Evolutionary conservation across 2,329 filamentous ascomycete species (phyloP).

Genomic region (Cladosporium sp.): DNA sequence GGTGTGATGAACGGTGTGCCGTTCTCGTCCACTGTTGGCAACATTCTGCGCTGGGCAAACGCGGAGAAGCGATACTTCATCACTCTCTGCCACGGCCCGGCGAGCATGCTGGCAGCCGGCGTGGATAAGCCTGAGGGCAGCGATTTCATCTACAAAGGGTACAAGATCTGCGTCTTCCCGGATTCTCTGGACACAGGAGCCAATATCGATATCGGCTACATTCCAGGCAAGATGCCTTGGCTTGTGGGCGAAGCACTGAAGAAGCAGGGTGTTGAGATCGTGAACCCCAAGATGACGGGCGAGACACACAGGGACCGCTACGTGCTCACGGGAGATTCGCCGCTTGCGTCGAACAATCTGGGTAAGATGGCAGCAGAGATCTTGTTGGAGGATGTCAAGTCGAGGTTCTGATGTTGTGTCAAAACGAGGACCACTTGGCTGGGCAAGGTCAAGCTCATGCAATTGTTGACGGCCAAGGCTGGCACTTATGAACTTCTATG

Average conservation of each 20-base stretch:
- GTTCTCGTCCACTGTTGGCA: conserved; percentile 16
- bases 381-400: conserved; percentile 16
- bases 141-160: conserved; percentile 20
- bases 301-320: conserved; percentile 18
- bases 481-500: background rate
- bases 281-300: conserved; percentile 19
- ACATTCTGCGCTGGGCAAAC: conserved; percentile 19
- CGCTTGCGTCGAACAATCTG: conserved; percentile 21
- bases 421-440: too few relatives aligned
- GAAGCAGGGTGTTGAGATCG: conserved; percentile 16
- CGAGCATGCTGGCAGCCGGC: conserved; percentile 17
- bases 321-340: conserved; percentile 20
- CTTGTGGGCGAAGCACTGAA: conserved; percentile 19
- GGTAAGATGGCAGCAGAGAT: conserved; percentile 18
- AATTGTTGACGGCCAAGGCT: too few relatives aligned
- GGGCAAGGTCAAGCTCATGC: too few relatives aligned
- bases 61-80: conserved; percentile 18
- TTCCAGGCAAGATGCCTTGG: conserved; percentile 23
- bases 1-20: conserved; percentile 20
- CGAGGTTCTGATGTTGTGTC: too few relatives aligned
- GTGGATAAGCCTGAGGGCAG: conserved; percentile 15
- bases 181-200: conserved; percentile 18
- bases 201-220: conserved; percentile 22
- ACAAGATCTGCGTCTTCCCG: conserved; percentile 19
- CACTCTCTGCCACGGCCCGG: conserved; percentile 19